Conservation (phyloP, 1,284 basidiomycete species). For the Ustilago crameri region DNA sequence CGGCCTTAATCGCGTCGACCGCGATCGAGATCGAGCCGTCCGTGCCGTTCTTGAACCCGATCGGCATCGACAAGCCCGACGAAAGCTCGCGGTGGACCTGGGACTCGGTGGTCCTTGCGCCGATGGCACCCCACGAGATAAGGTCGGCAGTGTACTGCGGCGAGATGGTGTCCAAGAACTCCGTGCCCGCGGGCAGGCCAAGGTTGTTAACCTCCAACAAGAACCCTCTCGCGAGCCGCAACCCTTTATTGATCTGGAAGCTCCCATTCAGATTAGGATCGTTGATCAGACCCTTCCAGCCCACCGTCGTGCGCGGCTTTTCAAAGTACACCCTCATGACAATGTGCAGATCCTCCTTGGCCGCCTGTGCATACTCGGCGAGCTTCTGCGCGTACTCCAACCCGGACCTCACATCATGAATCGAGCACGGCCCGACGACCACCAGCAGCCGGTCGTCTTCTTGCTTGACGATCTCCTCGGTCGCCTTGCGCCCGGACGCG, state of each 20-base stretch:
- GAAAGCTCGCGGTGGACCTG: conserved; percentile 90
- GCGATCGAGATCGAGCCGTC: conserved; percentile 71
- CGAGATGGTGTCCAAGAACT: conserved; percentile 78
- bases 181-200: conserved; percentile 69
- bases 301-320: conserved; percentile 82
- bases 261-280: conserved; percentile 81
- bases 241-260: conserved; percentile 95
- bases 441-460: conserved; percentile 65
- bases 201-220: conserved; percentile 74
- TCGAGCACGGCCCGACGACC: conserved; percentile 65
- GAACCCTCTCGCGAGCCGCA: conserved; percentile 87
- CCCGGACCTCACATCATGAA: conserved; percentile 65
- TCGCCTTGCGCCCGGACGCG: conserved; percentile 49
- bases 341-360: conserved; percentile 88
- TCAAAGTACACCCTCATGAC: conserved; percentile 76
- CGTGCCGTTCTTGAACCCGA: conserved; percentile 77
- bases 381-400: conserved; percentile 72
- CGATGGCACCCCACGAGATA: conserved; percentile 97
- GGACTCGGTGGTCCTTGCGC: conserved; percentile 80
- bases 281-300: conserved; percentile 99
- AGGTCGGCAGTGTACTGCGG: conserved; percentile 97
- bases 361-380: conserved; percentile 80
- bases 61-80: conserved; percentile 87
- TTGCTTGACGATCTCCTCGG: conserved; percentile 61
- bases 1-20: conserved; percentile 94